Evolutionary conservation across 208 protist species (phyloP).

Genomic region (Wallacemonas sp.): DNA sequence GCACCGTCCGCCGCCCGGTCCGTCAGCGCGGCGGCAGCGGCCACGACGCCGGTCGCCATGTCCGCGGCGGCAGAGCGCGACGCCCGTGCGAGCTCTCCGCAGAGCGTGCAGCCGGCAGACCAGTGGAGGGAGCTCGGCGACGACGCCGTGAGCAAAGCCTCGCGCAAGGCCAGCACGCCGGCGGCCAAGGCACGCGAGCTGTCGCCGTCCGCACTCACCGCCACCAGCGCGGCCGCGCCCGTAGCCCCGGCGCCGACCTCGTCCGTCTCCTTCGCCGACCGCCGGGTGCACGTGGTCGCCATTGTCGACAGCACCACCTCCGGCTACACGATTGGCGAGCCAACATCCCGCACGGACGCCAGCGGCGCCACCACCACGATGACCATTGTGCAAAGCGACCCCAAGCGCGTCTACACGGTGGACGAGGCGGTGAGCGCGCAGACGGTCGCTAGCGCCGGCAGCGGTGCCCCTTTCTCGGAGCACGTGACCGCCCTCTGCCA

Average conservation of each 20-base stretch:
- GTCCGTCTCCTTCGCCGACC: slow-evolving; percentile 25
- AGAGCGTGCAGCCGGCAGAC: neutral
- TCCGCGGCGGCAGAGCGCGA: too few relatives aligned
- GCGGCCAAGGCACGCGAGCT: too few relatives aligned
- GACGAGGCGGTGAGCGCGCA: slow-evolving; percentile 17
- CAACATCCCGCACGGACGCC: neutral
- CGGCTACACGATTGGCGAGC: slow-evolving; percentile 19
- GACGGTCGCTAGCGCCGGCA: neutral
- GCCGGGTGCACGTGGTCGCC: slow-evolving; percentile 32
- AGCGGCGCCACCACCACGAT: slow-evolving; percentile 7
- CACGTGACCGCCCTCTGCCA: slow-evolving; percentile 4
- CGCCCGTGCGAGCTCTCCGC: neutral
- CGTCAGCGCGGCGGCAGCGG: neutral
- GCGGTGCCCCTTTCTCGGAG: neutral
- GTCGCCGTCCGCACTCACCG: too few relatives aligned
- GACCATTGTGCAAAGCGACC: neutral
- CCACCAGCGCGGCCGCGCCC: neutral
- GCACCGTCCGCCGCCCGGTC: neutral
- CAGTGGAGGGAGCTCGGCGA: slow-evolving; percentile 9
- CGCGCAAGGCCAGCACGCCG: neutral
- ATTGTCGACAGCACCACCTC: slow-evolving; percentile 12
- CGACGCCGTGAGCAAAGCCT: neutral
- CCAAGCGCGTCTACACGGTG: slow-evolving; percentile 1
- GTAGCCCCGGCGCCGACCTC: neutral
- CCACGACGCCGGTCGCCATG: too few relatives aligned